Conservation (phyloP, 495 filamentous ascomycete genomes). For the Aspergillus biplanus region DNA sequence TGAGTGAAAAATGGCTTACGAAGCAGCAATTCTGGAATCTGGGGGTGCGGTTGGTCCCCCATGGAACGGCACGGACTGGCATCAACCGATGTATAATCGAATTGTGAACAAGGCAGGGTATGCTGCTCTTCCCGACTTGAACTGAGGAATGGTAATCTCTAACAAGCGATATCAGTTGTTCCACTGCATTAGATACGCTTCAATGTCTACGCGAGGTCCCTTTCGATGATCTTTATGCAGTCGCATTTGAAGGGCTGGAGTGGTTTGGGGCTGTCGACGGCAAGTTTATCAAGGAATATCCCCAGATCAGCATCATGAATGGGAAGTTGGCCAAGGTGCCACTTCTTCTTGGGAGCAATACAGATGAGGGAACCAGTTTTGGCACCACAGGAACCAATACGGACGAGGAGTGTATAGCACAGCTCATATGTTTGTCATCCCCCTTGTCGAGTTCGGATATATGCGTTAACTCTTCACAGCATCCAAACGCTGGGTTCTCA, state of each 20-base stretch:
- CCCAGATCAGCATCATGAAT: conserved; percentile 38
- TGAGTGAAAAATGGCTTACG: not conserved
- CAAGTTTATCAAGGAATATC: conserved; percentile 50
- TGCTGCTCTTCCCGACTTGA: not conserved
- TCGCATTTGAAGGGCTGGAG: conserved; percentile 45
- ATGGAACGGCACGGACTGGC: conserved; percentile 46
- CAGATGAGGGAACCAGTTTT: conserved; percentile 54
- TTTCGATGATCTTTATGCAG: conserved; percentile 60
- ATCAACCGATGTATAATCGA: conserved; percentile 45
- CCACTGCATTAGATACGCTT: conserved; percentile 56
- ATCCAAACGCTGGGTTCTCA: conserved; percentile 44
- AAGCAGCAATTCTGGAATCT: conserved; percentile 69
- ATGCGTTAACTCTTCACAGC: conserved; percentile 20
- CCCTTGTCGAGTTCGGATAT: not conserved
- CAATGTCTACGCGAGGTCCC: conserved; percentile 62
- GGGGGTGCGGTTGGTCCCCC: conserved; percentile 51
- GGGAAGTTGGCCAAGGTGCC: conserved; percentile 48
- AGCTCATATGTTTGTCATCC: conserved; percentile 37
- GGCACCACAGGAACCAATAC: conserved; percentile 49
- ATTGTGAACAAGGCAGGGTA: conserved; percentile 40
- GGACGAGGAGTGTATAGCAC: conserved; percentile 46
- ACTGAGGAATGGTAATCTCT: not conserved
- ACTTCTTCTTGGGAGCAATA: conserved; percentile 50
- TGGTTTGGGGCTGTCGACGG: conserved; percentile 55
- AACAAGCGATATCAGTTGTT: conserved; percentile 50